These are phyloP conservation scores for Harringtonia lauricola DNA, from an alignment of 2,329 filamentous ascomycete genomes.

Conservation along the genomic window DNA sequence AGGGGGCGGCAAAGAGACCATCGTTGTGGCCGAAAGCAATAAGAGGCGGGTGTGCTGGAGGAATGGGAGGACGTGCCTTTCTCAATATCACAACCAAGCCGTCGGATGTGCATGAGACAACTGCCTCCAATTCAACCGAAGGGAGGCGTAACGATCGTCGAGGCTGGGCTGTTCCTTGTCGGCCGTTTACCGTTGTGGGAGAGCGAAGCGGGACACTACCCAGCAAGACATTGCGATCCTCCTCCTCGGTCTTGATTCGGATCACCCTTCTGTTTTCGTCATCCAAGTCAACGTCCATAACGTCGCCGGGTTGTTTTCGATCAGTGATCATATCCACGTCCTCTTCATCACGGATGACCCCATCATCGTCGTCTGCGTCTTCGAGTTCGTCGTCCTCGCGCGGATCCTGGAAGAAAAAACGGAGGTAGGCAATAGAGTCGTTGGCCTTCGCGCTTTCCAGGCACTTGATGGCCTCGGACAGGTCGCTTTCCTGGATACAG, in stretches of 20 bases:
- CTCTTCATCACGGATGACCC: conserved; percentile 34
- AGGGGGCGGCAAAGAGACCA: conserved; percentile 70
- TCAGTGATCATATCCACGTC: background rate
- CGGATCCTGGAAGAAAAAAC: conserved; percentile 75
- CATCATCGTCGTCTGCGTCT: conserved; percentile 25
- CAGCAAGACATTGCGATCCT: conserved; percentile 3
- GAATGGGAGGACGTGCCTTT: conserved; percentile 60
- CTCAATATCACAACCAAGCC: conserved; percentile 74
- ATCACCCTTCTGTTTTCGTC: background rate
- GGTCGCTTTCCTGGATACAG: conserved; percentile 68
- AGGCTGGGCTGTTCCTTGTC: background rate
- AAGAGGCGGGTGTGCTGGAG: conserved; percentile 39
- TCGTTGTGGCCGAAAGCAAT: conserved; percentile 38
- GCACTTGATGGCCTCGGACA: conserved; percentile 65
- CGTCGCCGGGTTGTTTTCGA: conserved; percentile 7
- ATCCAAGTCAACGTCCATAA: conserved; percentile 16
- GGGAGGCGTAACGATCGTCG: conserved; percentile 19
- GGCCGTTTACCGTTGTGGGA: background rate
- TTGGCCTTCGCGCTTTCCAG: conserved; percentile 81
- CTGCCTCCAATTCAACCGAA: conserved; percentile 68
- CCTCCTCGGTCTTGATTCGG: conserved; percentile 9
- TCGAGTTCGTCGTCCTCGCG: conserved; percentile 42
- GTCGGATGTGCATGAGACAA: conserved; percentile 86
- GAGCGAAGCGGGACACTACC: background rate
- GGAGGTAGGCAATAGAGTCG: conserved; percentile 80